Conservation (phyloP, 1,284 basidiomycete species). For the Cutaneotrichosporon cavernicola region DNA sequence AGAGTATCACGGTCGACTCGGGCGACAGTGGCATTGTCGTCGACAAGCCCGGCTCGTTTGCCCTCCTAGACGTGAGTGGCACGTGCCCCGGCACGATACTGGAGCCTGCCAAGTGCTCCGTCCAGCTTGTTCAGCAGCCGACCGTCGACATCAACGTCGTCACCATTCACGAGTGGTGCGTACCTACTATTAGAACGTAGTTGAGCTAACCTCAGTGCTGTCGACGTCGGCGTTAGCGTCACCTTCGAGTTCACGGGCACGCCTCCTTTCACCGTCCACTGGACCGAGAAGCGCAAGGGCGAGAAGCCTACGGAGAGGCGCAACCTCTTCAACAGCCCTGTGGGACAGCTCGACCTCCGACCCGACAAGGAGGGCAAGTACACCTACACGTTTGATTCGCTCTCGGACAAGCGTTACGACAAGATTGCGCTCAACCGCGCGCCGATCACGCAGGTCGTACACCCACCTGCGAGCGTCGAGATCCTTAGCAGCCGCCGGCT, state of each 20-base stretch:
- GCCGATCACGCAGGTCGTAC: slow-evolving; percentile 79
- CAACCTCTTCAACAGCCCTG: slow-evolving; percentile 64
- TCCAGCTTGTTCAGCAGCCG: slow-evolving; percentile 71
- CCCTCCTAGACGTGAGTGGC: slow-evolving; percentile 69
- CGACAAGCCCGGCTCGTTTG: slow-evolving; percentile 76
- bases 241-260: slow-evolving; percentile 82
- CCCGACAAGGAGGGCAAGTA: slow-evolving; percentile 82
- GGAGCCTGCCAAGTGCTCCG: slow-evolving; percentile 73
- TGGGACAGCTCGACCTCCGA: slow-evolving; percentile 80
- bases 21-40: slow-evolving; percentile 59
- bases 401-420: slow-evolving; percentile 83
- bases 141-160: slow-evolving; percentile 82
- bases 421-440: slow-evolving; percentile 67
- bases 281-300: slow-evolving; percentile 70
- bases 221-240: slow-evolving; percentile 87
- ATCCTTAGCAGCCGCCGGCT: slow-evolving; percentile 59
- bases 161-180: slow-evolving; percentile 77
- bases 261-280: slow-evolving; percentile 82
- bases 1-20: slow-evolving; percentile 60
- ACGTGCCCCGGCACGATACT: slow-evolving; percentile 76
- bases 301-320: slow-evolving; percentile 60
- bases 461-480: slow-evolving; percentile 76
- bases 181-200: not conserved
- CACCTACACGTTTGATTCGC: slow-evolving; percentile 69
- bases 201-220: slow-evolving; percentile 56